Percentiles rank a stretch among this genome's conserved stretches.
These are phyloP conservation scores for Corchorus capsularis DNA, from an alignment of 345 rosid genomes.

Conservation along the genomic window DNA sequence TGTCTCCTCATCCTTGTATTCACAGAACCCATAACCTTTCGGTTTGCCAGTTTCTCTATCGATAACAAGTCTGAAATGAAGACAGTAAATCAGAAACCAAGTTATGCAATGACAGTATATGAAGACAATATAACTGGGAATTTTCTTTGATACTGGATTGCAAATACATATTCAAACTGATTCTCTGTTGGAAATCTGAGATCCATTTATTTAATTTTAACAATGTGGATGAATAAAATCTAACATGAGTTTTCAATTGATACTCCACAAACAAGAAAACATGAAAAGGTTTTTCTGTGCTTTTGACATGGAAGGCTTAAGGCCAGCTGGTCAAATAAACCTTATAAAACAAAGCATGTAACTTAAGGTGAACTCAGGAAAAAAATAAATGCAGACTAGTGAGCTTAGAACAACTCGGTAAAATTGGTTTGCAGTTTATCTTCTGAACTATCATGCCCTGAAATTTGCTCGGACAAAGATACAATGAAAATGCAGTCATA, in stretches of 20 bases:
- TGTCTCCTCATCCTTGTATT: slow-evolving; percentile 97
- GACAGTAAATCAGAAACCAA: slow-evolving; percentile 18
- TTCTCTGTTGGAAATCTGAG: neutral
- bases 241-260: neutral
- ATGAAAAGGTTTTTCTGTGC: neutral
- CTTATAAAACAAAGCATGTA: slow-evolving; percentile 1
- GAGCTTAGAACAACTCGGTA: neutral
- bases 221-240: neutral
- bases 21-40: slow-evolving; percentile 98
- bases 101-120: neutral
- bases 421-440: neutral
- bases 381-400: neutral
- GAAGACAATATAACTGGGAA: neutral
- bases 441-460: neutral
- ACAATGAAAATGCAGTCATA: neutral
- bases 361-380: neutral
- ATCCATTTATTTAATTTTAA: neutral
- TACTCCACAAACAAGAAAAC: neutral
- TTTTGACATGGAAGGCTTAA: neutral
- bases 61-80: slow-evolving; percentile 72
- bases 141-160: neutral
- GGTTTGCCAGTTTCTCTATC: slow-evolving; percentile 99
- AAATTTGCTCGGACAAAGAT: neutral
- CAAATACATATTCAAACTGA: neutral
- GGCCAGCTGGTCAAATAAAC: neutral